Evolutionary conservation across 75 land plant genomes (phyloP), one percentile per base, ranked within the genome.

Genomic region (Selaginella tamariscina): DNA sequence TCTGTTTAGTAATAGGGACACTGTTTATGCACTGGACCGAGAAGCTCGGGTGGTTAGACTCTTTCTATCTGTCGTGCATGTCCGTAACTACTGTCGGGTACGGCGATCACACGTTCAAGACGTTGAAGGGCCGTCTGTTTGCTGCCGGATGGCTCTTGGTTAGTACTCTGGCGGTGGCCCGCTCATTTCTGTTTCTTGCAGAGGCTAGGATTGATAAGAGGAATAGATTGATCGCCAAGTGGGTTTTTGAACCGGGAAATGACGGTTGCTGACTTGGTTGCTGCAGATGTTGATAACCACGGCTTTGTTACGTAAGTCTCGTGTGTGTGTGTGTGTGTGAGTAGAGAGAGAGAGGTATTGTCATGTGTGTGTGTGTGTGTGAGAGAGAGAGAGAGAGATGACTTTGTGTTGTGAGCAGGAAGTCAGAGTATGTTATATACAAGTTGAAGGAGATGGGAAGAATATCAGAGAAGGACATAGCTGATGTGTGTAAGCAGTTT

Each of bases 61-160:
- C 92, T 1, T 84, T 89, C 67, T 89, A 89, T 68, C 75, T 88
- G n/a, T 88, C 95, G 0, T 83, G 81, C 32, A 89, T 89, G 88
- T 89, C 95, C 0, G 87, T 89, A 11, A 89, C 95, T 11, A 89
- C 95, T 0, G 95, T 89, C 2, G 95, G 95, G 0, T 89, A 89
- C 49, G 95, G 95, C 2, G 95, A 88, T 64, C 70, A 72, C 33
- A 79, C 95, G 0, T 89, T 89, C 64, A 68, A 68, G 74, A 77
- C 86, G 5, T 1, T 78, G 71, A 11, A 57, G 0, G 95, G 95
- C 1, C 75, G 95, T 24, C 28, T 87, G 31, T 89, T 89, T 72
- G 95, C 95, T 27, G 81, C 82, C 0, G 49, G 82, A 27, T 89
- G 95, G 95, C 65, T 89, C 54, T 74, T 89, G 54, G 78, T 89